These are phyloP conservation scores for Backusella luteola DNA, from an alignment of 192 early-diverging fungal species.

Conservation along the genomic window DNA sequence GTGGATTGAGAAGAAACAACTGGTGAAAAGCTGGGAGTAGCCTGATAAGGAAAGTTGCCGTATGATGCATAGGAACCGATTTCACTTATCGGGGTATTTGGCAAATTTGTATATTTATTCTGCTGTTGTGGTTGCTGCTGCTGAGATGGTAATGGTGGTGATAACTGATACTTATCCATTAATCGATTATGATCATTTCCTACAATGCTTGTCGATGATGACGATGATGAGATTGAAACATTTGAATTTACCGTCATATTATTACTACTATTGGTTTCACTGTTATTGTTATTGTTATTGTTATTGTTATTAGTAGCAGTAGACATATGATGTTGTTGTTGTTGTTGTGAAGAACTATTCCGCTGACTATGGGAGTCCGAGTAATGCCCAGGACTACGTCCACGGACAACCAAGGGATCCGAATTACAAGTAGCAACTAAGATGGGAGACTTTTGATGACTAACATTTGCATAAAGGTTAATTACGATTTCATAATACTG, in stretches of 20 bases:
- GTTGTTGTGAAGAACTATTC: neutral
- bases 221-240: neutral
- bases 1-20: slow-evolving; percentile 10
- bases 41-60: slow-evolving; percentile 10
- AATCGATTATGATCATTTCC: neutral
- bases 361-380: slow-evolving; percentile 39
- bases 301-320: neutral
- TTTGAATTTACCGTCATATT: neutral
- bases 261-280: neutral
- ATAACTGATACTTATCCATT: neutral
- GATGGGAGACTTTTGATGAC: slow-evolving; percentile 50
- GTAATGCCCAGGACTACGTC: slow-evolving; percentile 88
- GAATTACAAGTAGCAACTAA: slow-evolving; percentile 64
- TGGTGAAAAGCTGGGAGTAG: neutral
- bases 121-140: neutral
- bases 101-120: slow-evolving; percentile 10
- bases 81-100: slow-evolving; percentile 17
- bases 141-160: neutral
- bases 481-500: slow-evolving; percentile 81
- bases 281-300: neutral
- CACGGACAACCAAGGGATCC: slow-evolving; percentile 80
- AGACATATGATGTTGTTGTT: neutral
- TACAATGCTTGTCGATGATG: neutral
- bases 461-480: slow-evolving; percentile 66
- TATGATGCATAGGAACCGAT: slow-evolving; percentile 5